A percentile compares a stretch with the other conserved stretches of the same genome.
phyloP scores from a whole-genome alignment of 1,139 yeast species.

The Sugiyamaella neomexicana region DNA sequence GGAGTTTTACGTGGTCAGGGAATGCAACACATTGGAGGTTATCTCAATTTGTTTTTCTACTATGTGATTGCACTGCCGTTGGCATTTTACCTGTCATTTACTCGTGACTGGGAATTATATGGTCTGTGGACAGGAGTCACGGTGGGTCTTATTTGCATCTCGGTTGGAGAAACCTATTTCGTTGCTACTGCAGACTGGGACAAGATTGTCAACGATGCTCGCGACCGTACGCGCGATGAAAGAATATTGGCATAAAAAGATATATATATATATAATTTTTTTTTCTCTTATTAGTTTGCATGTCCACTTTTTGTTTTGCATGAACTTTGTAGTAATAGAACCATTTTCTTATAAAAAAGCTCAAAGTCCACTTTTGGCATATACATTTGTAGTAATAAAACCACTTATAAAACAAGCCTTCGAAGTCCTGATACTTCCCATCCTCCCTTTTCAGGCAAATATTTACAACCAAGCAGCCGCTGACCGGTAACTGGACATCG shows the following conservation, averaged over 20 bases:
- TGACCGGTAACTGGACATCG: constrained; percentile 85
- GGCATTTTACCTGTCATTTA: constrained; percentile 63
- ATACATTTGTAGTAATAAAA: too few species aligned
- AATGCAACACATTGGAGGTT: constrained; percentile 78
- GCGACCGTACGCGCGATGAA: constrained; percentile 30
- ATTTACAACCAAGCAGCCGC: constrained; percentile 68
- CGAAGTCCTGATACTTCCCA: constrained; percentile 81
- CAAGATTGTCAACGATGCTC: constrained; percentile 48
- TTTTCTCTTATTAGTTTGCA: constrained; percentile 5
- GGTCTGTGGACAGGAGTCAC: constrained; percentile 94
- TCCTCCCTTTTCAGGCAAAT: constrained; percentile 54
- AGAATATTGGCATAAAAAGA: constrained; percentile 13
- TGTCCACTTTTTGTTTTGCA: background rate
- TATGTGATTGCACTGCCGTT: constrained; percentile 71
- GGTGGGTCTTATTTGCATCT: constrained; percentile 69
- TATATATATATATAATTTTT: too few species aligned
- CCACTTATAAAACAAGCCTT: constrained; percentile 56
- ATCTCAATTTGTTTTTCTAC: constrained; percentile 72
- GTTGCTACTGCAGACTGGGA: constrained; percentile 59
- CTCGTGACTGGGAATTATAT: constrained; percentile 50
- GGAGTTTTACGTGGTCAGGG: constrained; percentile 89
- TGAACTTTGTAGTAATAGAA: constrained; percentile 2
- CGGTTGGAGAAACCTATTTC: constrained; percentile 55
- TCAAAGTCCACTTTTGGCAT: background rate
- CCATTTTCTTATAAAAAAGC: too few species aligned